Percentiles rank a stretch among this genome's conserved stretches.
Evolutionary conservation across 2,329 filamentous ascomycete genomes (phyloP).

Genomic region (Nemania abortiva): DNA sequence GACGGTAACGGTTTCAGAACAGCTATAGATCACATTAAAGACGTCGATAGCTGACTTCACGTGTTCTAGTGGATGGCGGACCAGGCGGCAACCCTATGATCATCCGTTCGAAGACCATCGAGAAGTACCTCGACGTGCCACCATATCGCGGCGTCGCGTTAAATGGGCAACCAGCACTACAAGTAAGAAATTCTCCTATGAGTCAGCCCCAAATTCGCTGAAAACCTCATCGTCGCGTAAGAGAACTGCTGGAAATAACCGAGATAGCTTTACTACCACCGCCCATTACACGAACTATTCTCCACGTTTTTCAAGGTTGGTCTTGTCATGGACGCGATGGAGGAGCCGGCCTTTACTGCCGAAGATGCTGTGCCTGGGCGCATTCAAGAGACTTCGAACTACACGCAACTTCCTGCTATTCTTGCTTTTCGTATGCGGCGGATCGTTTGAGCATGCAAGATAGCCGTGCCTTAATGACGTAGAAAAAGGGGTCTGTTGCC

Average conservation of each 20-base stretch:
- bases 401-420: conserved; percentile 30
- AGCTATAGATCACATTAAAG: not conserved
- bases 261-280: conserved; percentile 22
- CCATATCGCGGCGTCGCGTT: conserved; percentile 27
- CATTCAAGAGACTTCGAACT: conserved; percentile 12
- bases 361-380: conserved; percentile 20
- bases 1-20: not conserved
- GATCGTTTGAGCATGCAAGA: not conserved
- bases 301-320: conserved; percentile 29
- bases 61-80: conserved; percentile 5
- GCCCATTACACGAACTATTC: conserved; percentile 30
- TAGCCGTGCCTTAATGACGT: no score
- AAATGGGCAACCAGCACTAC: conserved; percentile 30
- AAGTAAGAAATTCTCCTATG: conserved; percentile 20
- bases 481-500: no score
- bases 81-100: conserved; percentile 18
- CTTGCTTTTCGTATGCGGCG: conserved; percentile 27
- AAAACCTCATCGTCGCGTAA: not conserved
- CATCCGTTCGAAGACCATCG: conserved; percentile 27
- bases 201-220: not conserved
- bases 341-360: conserved; percentile 24
- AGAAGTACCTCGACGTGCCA: conserved; percentile 32
- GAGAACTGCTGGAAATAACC: not conserved
- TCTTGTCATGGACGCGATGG: conserved; percentile 33
- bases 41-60: not conserved